phyloP scores from a whole-genome alignment of 495 filamentous ascomycete genomes.

The Neurospora sp. region DNA sequence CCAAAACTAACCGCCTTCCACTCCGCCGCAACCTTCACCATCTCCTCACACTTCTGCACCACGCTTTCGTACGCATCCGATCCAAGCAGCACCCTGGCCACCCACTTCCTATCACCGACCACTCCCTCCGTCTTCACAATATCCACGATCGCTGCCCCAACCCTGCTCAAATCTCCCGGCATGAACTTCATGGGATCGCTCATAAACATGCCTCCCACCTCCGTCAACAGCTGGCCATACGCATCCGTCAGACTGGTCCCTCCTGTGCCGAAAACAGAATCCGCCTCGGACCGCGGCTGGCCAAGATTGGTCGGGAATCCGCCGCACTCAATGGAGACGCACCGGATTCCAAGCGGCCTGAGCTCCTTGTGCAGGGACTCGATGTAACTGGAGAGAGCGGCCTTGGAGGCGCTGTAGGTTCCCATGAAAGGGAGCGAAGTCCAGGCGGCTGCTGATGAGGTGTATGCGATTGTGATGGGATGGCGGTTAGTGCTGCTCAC shows the following conservation, averaged over 20 bases:
- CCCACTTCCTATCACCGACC: slow-evolving; percentile 12
- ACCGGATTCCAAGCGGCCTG: slow-evolving; percentile 9
- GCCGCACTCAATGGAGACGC: slow-evolving; percentile 18
- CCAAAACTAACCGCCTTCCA: slow-evolving; percentile 14
- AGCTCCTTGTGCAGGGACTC: slow-evolving; percentile 17
- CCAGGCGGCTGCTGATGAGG: slow-evolving; percentile 28
- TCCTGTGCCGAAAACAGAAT: not conserved
- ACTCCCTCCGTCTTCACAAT: slow-evolving; percentile 20
- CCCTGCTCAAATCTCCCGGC: slow-evolving; percentile 26
- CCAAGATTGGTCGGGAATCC: slow-evolving; percentile 17
- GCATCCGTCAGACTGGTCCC: not conserved
- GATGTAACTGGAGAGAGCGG: slow-evolving; percentile 35
- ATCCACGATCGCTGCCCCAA: slow-evolving; percentile 22
- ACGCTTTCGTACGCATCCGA: slow-evolving; percentile 11
- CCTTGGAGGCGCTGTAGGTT: slow-evolving; percentile 36
- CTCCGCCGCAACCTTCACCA: slow-evolving; percentile 5
- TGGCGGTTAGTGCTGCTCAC: slow-evolving; percentile 6
- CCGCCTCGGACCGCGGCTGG: slow-evolving; percentile 9
- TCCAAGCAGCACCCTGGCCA: slow-evolving; percentile 14
- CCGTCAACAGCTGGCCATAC: slow-evolving; percentile 7
- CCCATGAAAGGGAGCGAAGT: slow-evolving; percentile 29
- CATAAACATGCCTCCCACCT: slow-evolving; percentile 12
- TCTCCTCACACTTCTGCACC: slow-evolving; percentile 12
- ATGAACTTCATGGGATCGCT: slow-evolving; percentile 12
- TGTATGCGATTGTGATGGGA: slow-evolving; percentile 14